Conservation (phyloP, 352 stramenopile species). For the Phytophthora pinifolia region DNA sequence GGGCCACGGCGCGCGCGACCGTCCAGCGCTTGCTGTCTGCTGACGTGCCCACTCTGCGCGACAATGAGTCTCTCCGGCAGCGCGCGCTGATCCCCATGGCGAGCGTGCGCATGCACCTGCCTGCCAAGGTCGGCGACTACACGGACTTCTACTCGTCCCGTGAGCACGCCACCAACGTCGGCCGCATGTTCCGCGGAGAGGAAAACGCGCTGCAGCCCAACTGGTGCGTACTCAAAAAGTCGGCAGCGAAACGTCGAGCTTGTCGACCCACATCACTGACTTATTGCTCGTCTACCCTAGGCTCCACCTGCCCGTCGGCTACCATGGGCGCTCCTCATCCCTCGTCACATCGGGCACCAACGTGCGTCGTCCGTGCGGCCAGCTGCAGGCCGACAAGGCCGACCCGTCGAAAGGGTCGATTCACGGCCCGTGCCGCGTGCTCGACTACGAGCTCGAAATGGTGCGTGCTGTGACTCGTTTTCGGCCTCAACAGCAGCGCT, state of each 20-base stretch:
- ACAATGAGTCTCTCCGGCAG: slow-evolving; percentile 74
- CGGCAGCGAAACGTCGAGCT: too few relatives aligned
- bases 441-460: slow-evolving; percentile 98
- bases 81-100: slow-evolving; percentile 80
- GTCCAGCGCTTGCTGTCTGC: slow-evolving; percentile 88
- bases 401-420: slow-evolving; percentile 93
- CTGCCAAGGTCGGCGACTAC: slow-evolving; percentile 95
- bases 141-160: slow-evolving; percentile 98
- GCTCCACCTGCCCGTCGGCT: slow-evolving; percentile 97
- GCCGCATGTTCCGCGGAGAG: slow-evolving; percentile 92
- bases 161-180: slow-evolving; percentile 96
- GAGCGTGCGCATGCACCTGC: slow-evolving; percentile 90
- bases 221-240: slow-evolving; percentile 54
- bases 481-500: too few relatives aligned
- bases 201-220: slow-evolving; percentile 97
- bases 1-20: slow-evolving; percentile 82
- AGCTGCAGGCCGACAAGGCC: slow-evolving; percentile 90
- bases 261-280: too few relatives aligned
- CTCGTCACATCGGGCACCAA: slow-evolving; percentile 88
- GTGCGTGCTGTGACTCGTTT: slow-evolving; percentile 14
- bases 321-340: slow-evolving; percentile 95
- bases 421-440: slow-evolving; percentile 86
- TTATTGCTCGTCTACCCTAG: slow-evolving; percentile 15
- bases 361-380: slow-evolving; percentile 87
- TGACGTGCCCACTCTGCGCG: slow-evolving; percentile 68